phyloP scores from a whole-genome alignment of 345 rosid genomes.

The Eucalyptus erythrocorys region DNA sequence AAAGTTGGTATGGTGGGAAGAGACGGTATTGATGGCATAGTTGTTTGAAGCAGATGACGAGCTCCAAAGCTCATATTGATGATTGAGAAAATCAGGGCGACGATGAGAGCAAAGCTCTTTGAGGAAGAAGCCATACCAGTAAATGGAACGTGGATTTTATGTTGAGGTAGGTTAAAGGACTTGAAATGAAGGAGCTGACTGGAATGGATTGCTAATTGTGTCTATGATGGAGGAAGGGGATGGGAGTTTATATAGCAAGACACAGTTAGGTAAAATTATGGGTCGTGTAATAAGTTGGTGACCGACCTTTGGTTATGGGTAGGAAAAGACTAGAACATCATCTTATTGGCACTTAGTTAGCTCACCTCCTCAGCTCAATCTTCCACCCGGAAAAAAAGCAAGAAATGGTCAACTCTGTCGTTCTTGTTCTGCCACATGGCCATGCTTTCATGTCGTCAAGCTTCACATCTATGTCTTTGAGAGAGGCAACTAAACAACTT shows the following conservation, averaged over 20 bases:
- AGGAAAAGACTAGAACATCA: not conserved
- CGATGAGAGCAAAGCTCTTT: not conserved
- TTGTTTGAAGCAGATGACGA: not conserved
- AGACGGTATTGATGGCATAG: not conserved
- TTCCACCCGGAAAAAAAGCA: not conserved
- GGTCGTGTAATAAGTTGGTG: not conserved
- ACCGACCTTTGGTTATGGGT: not conserved
- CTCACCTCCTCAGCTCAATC: not conserved
- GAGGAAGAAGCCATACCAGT: not conserved
- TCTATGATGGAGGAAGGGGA: not conserved
- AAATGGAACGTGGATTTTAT: not conserved
- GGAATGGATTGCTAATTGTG: not conserved
- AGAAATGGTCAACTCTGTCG: not conserved
- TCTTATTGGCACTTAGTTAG: not conserved
- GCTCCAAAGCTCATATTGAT: not conserved
- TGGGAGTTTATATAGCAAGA: not conserved
- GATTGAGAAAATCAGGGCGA: not conserved
- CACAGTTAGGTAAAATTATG: not conserved
- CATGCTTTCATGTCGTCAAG: not conserved
- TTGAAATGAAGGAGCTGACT: not conserved
- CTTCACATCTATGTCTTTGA: not conserved
- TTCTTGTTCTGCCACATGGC: not conserved
- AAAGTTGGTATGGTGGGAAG: not conserved
- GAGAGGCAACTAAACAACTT: not conserved
- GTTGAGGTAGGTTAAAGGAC: not conserved